Evolutionary conservation across 495 filamentous ascomycete species (phyloP).

Genomic region (Xylaria flabelliformis): DNA sequence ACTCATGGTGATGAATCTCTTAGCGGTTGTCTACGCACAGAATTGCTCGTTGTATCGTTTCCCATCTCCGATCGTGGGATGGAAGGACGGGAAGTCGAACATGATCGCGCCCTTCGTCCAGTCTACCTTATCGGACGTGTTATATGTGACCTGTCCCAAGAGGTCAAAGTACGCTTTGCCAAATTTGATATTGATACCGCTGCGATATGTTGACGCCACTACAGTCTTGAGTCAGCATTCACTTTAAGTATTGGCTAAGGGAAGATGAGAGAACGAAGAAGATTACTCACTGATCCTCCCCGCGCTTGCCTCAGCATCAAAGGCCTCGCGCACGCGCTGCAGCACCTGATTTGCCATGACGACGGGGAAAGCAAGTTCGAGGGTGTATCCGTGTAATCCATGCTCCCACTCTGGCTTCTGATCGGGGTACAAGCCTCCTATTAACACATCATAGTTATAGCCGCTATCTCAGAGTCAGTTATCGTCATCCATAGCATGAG

Average conservation of each 20-base stretch:
- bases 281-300: conserved; percentile 39
- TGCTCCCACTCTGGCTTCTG: conserved; percentile 58
- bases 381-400: conserved; percentile 51
- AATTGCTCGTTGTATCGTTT: conserved; percentile 57
- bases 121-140: conserved; percentile 51
- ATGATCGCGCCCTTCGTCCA: conserved; percentile 59
- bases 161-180: conserved; percentile 55
- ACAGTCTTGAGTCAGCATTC: conserved; percentile 15
- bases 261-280: background rate
- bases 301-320: conserved; percentile 51
- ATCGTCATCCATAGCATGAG: too few relatives aligned
- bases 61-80: conserved; percentile 52
- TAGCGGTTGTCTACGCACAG: conserved; percentile 41
- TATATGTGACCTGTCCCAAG: conserved; percentile 56
- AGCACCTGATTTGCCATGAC: conserved; percentile 55
- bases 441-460: conserved; percentile 59
- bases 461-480: conserved; percentile 30
- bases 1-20: background rate
- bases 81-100: conserved; percentile 58
- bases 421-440: conserved; percentile 56
- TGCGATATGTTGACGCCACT: conserved; percentile 58
- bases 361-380: conserved; percentile 59
- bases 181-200: conserved; percentile 61
- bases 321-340: conserved; percentile 52
- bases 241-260: background rate